Percentiles rank a stretch among this genome's conserved stretches.
phyloP scores from a whole-genome alignment of 2,329 filamentous ascomycete genomes.

The Nothophaeocryptopus gaeumannii region DNA sequence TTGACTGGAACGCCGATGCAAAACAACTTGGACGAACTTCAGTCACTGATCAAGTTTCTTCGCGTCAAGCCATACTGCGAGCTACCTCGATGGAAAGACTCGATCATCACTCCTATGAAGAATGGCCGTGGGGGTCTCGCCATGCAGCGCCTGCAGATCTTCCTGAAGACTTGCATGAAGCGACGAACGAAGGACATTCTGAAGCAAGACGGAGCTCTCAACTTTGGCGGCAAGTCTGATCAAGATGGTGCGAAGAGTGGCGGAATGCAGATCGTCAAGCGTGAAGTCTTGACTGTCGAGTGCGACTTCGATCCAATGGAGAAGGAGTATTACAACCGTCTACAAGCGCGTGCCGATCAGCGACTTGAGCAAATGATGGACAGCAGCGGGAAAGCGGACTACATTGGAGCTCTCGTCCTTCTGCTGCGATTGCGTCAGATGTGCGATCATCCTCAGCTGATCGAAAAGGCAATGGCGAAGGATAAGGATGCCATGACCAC shows the following conservation, averaged over 20 bases:
- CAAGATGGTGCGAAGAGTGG: constrained; percentile 53
- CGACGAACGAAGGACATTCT: constrained; percentile 97
- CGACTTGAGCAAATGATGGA: constrained; percentile 84
- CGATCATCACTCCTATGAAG: constrained; percentile 87
- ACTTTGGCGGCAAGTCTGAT: constrained; percentile 65
- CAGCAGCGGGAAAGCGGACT: constrained; percentile 71
- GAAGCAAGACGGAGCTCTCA: constrained; percentile 78
- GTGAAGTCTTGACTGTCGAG: constrained; percentile 78
- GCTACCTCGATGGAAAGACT: constrained; percentile 80
- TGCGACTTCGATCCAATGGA: constrained; percentile 78
- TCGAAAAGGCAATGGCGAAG: constrained; percentile 78
- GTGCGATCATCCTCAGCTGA: constrained; percentile 88
- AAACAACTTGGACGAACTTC: constrained; percentile 94
- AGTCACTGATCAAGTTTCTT: constrained; percentile 88
- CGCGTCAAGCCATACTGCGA: constrained; percentile 90
- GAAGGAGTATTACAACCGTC: constrained; percentile 76
- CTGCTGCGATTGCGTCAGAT: constrained; percentile 87
- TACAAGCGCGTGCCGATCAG: constrained; percentile 80
- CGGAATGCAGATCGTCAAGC: constrained; percentile 86
- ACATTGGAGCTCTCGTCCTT: constrained; percentile 88
- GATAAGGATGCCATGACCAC: constrained; percentile 81
- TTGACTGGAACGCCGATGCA: constrained; percentile 96
- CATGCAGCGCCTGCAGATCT: constrained; percentile 78
- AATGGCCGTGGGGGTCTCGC: constrained; percentile 85
- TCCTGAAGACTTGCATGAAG: constrained; percentile 95